phyloP scores from a whole-genome alignment of 2,329 filamentous ascomycete genomes.

The Xylariaceae sp. region DNA sequence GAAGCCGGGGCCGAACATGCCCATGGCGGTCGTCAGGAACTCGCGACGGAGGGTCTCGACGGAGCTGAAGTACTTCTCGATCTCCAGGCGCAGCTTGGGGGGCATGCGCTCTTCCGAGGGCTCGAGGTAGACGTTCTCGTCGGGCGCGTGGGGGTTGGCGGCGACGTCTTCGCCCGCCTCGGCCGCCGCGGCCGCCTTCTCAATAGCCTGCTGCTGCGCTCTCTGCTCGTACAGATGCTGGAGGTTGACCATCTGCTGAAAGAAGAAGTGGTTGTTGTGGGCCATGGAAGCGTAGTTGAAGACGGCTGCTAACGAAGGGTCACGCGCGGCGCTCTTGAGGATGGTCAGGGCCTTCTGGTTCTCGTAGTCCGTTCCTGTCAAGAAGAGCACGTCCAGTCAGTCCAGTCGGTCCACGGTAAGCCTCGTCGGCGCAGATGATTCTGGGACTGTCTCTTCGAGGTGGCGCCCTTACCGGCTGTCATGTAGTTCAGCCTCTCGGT shows the following conservation, averaged over 20 bases:
- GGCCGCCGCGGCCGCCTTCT: background rate
- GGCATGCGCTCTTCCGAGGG: constrained; percentile 43
- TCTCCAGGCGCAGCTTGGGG: constrained; percentile 48
- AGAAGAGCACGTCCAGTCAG: background rate
- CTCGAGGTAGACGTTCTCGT: constrained; percentile 9
- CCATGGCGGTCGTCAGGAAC: constrained; percentile 71
- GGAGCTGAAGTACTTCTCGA: constrained; percentile 71
- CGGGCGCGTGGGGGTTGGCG: background rate
- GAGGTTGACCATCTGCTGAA: constrained; percentile 47
- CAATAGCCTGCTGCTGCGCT: constrained; percentile 4
- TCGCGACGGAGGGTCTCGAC: constrained; percentile 76
- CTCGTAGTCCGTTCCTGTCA: constrained; percentile 58
- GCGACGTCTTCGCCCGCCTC: constrained; percentile 9
- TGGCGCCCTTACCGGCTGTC: constrained; percentile 57
- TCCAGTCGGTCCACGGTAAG: background rate
- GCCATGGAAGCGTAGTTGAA: constrained; percentile 98
- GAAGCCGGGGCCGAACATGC: constrained; percentile 96
- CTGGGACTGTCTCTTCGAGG: background rate
- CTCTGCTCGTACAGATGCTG: constrained; percentile 3
- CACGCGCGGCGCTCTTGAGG: constrained; percentile 69
- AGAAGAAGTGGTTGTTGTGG: constrained; percentile 86
- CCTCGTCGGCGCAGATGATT: background rate
- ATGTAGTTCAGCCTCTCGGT: constrained; percentile 70
- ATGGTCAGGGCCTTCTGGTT: constrained; percentile 60
- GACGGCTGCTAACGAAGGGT: constrained; percentile 67